These are phyloP conservation scores for Curvularia sp. DNA, from an alignment of 2,329 filamentous ascomycete genomes.

Conservation along the genomic window DNA sequence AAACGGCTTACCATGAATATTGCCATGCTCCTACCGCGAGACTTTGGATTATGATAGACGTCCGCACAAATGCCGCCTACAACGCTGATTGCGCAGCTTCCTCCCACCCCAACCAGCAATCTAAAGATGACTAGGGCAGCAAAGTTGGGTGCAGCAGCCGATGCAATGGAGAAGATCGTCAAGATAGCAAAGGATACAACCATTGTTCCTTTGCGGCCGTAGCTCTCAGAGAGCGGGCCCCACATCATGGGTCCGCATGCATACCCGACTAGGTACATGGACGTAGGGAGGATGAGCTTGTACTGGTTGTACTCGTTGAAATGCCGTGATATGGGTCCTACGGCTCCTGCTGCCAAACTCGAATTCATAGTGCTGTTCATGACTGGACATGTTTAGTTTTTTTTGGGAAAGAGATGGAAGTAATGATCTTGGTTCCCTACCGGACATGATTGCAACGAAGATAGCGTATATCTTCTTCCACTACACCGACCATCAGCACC, in stretches of 20 bases:
- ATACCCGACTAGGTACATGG: slow-evolving; percentile 60
- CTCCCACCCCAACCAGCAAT: slow-evolving; percentile 54
- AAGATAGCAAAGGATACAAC: slow-evolving; percentile 59
- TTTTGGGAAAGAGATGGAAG: background rate
- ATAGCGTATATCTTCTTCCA: slow-evolving; percentile 63
- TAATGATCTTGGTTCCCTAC: slow-evolving; percentile 48
- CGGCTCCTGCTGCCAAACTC: slow-evolving; percentile 67
- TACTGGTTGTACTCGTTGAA: slow-evolving; percentile 62
- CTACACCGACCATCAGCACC: slow-evolving; percentile 43
- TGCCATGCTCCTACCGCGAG: slow-evolving; percentile 41
- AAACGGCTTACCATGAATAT: slow-evolving; percentile 37
- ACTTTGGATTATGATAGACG: slow-evolving; percentile 64
- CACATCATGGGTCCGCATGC: slow-evolving; percentile 55
- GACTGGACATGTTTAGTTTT: slow-evolving; percentile 25
- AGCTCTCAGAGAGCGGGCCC: slow-evolving; percentile 55
- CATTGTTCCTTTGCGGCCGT: slow-evolving; percentile 57
- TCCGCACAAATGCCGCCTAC: slow-evolving; percentile 70
- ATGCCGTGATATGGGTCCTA: slow-evolving; percentile 63
- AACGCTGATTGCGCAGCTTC: slow-evolving; percentile 63
- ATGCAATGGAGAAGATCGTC: slow-evolving; percentile 56
- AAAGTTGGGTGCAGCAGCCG: slow-evolving; percentile 55
- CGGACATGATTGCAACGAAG: slow-evolving; percentile 61
- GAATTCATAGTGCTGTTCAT: slow-evolving; percentile 74
- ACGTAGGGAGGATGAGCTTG: slow-evolving; percentile 57
- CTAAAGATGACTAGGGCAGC: slow-evolving; percentile 55